These are phyloP conservation scores for Acorus calamus DNA, from an alignment of 106 monocot species.

Conservation along the genomic window DNA sequence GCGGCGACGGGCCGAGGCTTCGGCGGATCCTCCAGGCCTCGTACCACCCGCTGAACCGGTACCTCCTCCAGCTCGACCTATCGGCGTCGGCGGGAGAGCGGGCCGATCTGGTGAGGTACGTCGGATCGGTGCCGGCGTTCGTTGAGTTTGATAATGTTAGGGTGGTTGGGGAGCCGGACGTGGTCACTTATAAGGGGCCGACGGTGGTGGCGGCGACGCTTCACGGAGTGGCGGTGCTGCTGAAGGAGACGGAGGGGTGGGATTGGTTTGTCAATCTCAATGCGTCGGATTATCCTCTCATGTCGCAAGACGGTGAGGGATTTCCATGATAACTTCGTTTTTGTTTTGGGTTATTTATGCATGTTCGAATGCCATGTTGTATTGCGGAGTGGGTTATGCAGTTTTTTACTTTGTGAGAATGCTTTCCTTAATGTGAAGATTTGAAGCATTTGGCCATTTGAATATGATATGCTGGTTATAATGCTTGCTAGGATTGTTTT, in stretches of 20 bases:
- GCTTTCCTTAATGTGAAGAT: too few relatives aligned
- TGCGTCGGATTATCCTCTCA: constrained; percentile 8
- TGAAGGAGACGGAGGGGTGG: constrained; percentile 10
- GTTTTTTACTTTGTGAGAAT: too few relatives aligned
- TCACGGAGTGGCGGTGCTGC: constrained; percentile 1
- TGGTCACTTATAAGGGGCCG: constrained; percentile 5
- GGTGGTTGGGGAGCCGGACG: neutral
- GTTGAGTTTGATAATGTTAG: constrained; percentile 3
- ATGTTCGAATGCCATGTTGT: too few relatives aligned
- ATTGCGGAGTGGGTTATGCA: too few relatives aligned
- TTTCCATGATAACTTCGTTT: too few relatives aligned
- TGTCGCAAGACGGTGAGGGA: constrained; percentile 9
- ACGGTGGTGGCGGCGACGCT: constrained; percentile 5
- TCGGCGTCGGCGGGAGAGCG: constrained; percentile 34
- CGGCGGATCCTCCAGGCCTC: constrained; percentile 44
- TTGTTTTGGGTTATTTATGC: too few relatives aligned
- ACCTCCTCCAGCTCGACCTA: constrained; percentile 59
- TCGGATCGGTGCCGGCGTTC: constrained; percentile 6
- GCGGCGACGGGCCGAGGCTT: constrained; percentile 44
- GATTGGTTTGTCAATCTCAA: constrained; percentile 12
- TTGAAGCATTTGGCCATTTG: too few relatives aligned
- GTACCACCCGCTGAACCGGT: constrained; percentile 77
- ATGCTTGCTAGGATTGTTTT: too few relatives aligned
- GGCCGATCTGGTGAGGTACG: constrained; percentile 27
- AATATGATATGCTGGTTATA: too few relatives aligned